Conservation (phyloP, 768 basidiomycete genomes). For the Kwoniella heveanensis region DNA sequence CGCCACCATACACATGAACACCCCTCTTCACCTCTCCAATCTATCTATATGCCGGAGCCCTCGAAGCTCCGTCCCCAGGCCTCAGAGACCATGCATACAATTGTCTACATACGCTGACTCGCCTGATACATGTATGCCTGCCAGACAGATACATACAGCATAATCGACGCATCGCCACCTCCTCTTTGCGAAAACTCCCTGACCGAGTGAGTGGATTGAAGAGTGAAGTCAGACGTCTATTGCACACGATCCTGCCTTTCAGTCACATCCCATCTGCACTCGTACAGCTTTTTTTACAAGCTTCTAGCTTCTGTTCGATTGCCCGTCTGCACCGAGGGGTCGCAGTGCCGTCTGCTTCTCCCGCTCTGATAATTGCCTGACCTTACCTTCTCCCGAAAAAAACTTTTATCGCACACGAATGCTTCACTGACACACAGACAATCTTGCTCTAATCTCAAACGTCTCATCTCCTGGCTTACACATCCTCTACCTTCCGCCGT, state of each 20-base stretch:
- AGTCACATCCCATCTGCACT: neutral
- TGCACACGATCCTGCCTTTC: neutral
- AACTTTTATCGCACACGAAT: neutral
- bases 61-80: no score
- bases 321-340: neutral
- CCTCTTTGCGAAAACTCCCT: neutral
- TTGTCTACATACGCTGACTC: no score
- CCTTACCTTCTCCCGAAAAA: neutral
- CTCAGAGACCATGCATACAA: no score
- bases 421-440: neutral
- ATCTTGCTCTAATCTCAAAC: neutral
- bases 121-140: neutral
- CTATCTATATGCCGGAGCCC: no score
- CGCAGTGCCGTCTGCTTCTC: neutral
- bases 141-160: no score
- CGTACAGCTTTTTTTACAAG: neutral
- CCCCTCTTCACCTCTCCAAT: neutral
- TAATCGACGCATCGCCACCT: neutral
- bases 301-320: neutral
- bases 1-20: neutral
- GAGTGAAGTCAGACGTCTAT: neutral
- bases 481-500: neutral
- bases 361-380: neutral
- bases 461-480: neutral
- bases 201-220: neutral